phyloP scores from a whole-genome alignment of 2,329 filamentous ascomycete genomes.

The Chrysoporthe austroafricana region DNA sequence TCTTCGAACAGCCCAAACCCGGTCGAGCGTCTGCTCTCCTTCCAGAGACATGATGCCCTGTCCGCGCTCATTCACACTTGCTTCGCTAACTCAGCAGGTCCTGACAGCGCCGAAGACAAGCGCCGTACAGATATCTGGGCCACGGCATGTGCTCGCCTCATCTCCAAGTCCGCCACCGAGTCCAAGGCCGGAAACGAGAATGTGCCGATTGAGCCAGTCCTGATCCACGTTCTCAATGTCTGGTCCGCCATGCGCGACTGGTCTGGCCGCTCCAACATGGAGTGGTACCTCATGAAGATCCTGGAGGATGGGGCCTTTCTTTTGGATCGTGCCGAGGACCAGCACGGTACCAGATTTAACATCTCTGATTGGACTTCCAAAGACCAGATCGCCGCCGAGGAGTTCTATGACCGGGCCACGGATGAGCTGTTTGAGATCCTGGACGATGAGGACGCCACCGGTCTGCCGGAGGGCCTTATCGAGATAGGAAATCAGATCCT shows the following conservation, averaged over 20 bases:
- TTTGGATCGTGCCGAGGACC: constrained; percentile 81
- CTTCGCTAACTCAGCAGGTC: constrained; percentile 83
- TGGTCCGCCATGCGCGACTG: constrained; percentile 88
- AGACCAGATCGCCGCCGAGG: constrained; percentile 80
- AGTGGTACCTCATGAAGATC: constrained; percentile 93
- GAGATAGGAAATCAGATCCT: constrained; percentile 85
- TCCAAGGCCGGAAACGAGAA: constrained; percentile 65
- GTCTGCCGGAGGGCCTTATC: constrained; percentile 83
- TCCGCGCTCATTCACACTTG: constrained; percentile 85
- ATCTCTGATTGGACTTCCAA: constrained; percentile 74
- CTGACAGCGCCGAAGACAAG: constrained; percentile 79
- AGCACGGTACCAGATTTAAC: constrained; percentile 72
- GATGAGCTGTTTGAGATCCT: constrained; percentile 82
- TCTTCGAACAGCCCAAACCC: constrained; percentile 54
- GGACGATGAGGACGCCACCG: constrained; percentile 80
- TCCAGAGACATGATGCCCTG: constrained; percentile 85
- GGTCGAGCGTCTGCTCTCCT: constrained; percentile 83
- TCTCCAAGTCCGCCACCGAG: constrained; percentile 75
- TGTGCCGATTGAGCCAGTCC: constrained; percentile 66
- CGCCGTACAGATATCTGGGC: constrained; percentile 87
- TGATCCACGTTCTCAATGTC: constrained; percentile 82
- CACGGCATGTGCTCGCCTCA: constrained; percentile 79
- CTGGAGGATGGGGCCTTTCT: constrained; percentile 92
- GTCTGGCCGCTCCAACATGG: constrained; percentile 86
- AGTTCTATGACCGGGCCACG: constrained; percentile 85